Base-by-base conservation (phyloP, 139 green algal species). In the Chlorella sorokiniana region DNA sequence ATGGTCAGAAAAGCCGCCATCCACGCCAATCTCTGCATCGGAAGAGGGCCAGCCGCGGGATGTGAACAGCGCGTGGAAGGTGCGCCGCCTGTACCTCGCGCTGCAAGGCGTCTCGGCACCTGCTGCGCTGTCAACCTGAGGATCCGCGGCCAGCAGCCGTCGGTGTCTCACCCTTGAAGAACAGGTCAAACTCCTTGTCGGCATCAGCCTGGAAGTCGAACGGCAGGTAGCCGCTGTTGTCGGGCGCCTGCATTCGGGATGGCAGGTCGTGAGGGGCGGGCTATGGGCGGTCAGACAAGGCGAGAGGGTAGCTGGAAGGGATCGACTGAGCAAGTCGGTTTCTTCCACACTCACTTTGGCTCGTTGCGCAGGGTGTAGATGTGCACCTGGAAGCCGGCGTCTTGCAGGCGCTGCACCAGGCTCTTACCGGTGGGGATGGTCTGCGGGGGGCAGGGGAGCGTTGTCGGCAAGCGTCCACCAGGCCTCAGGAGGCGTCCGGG, bases 321-420 rank as follows among this genome's bases (percentile, higher is more conserved):
- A 23, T 61, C 27, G 52, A 9, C 7, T 61, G 5, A 61, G 7
- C 25, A 16, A 20, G 52, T 61, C n/a, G 54, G 54, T 27, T 63
- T 31, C 4, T 27, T 27, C 48, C 11, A 16, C 14, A 8, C 61
- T 69, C 61, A 69, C 61, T 38, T 69, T 11, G 29, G 61, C 48
- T 89, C 85, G 56, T 84, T 76, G 20, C 85, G 64, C 44, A 89
- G 45, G 0, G 85, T 89, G 78, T 89, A 89, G 14, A 70, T 78
- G 63, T 89, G 85, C 72, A 89, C 51, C 61, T 82, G 65, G 45
- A 90, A 69, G 64, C 86, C 86, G 63, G 40, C 6, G 16, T 16
- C 42, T 16, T 85, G 80, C 48, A 85, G 56, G 29, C 52, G 48
- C 10, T 73, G 62, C 11, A 80, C 75, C 20, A 89, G 52, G 44